These are phyloP conservation scores for Russula sp. DNA, from an alignment of 768 basidiomycete species.

Conservation along the genomic window DNA sequence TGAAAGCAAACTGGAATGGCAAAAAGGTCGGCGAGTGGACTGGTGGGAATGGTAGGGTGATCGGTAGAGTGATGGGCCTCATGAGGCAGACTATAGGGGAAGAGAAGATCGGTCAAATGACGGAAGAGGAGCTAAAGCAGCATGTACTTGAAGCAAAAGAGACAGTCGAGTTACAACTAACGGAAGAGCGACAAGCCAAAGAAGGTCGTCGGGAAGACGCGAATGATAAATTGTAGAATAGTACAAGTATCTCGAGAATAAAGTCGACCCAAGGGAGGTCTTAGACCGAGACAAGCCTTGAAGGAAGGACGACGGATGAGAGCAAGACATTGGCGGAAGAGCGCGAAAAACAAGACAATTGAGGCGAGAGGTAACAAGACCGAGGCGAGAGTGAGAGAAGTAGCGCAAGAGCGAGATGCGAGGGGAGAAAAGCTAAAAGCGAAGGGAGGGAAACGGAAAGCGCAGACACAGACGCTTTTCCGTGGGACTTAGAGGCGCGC, in stretches of 20 bases:
- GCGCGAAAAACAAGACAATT: neutral
- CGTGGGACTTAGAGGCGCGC: too few species aligned
- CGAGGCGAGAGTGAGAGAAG: neutral
- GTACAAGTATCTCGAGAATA: too few species aligned
- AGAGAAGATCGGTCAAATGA: slow-evolving; percentile 30
- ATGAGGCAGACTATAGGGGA: slow-evolving; percentile 42
- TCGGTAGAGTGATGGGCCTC: slow-evolving; percentile 46
- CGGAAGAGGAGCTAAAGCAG: slow-evolving; percentile 17
- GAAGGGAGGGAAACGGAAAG: too few species aligned
- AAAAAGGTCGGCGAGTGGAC: slow-evolving; percentile 49
- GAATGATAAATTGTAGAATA: too few species aligned
- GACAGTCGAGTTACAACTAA: neutral
- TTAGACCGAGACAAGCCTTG: too few species aligned
- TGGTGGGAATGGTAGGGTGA: slow-evolving; percentile 37
- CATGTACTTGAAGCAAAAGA: slow-evolving; percentile 15
- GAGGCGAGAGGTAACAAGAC: neutral
- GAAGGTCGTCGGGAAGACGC: neutral
- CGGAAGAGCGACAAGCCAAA: neutral
- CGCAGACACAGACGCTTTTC: too few species aligned
- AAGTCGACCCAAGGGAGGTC: too few species aligned
- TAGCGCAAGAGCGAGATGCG: neutral
- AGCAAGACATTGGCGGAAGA: too few species aligned
- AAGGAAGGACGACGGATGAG: too few species aligned
- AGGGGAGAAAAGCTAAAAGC: too few species aligned
- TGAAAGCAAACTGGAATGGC: slow-evolving; percentile 45